Conservation (phyloP, 208 protist species). For the Lotmaria passim region DNA sequence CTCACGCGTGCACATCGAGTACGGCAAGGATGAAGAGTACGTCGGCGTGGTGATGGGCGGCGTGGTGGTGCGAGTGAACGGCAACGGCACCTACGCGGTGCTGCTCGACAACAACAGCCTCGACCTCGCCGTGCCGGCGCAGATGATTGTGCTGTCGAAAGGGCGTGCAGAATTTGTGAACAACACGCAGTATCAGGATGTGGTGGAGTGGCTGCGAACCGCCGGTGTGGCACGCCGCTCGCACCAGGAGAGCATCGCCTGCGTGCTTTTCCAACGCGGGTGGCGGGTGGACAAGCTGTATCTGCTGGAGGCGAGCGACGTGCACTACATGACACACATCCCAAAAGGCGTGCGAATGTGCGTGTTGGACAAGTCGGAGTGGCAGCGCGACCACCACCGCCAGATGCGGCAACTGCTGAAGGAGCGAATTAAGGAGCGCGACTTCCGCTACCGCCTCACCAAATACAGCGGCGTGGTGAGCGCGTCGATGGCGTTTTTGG, state of each 20-base stretch:
- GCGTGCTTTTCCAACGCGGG: conserved; percentile 74
- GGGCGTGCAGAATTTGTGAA: conserved; percentile 53
- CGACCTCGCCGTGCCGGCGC: conserved; percentile 73
- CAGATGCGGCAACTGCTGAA: conserved; percentile 67
- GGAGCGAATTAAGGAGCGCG: conserved; percentile 73
- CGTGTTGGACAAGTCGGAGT: conserved; percentile 70
- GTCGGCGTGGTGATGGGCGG: conserved; percentile 55
- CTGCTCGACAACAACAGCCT: conserved; percentile 88
- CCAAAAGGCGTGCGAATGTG: conserved; percentile 62
- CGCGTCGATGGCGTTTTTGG: conserved; percentile 66
- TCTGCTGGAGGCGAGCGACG: conserved; percentile 73
- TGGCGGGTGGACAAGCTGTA: conserved; percentile 86
- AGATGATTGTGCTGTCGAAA: conserved; percentile 66
- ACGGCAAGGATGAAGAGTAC: conserved; percentile 42
- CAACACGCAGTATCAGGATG: conserved; percentile 52
- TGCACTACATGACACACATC: conserved; percentile 70
- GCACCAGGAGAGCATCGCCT: conserved; percentile 77
- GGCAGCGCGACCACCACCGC: conserved; percentile 71
- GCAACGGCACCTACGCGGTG: conserved; percentile 76
- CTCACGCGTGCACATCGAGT: conserved; percentile 74
- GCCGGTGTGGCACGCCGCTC: conserved; percentile 66
- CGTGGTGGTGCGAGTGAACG: conserved; percentile 79
- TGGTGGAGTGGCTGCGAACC: conserved; percentile 80
- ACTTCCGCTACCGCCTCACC: conserved; percentile 67
- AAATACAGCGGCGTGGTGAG: conserved; percentile 81